Evolutionary conservation across 495 filamentous ascomycete genomes (phyloP).

Genomic region (Tuber umbilicatum): DNA sequence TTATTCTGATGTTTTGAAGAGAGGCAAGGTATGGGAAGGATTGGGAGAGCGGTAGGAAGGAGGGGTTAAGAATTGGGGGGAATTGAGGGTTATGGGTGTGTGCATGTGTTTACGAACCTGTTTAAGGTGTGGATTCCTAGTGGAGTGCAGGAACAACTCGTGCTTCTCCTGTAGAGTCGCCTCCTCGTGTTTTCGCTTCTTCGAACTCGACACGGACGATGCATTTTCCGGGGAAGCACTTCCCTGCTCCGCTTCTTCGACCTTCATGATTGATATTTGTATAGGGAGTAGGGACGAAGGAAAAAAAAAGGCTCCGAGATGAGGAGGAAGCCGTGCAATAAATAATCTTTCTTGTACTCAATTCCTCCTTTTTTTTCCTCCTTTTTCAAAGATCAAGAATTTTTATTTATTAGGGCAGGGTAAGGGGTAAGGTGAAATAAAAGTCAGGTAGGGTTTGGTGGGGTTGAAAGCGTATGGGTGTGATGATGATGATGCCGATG

Average conservation of each 20-base stretch:
- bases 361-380: background rate
- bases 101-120: constrained; percentile 29
- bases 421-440: constrained; percentile 37
- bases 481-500: constrained; percentile 6
- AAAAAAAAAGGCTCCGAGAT: background rate
- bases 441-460: background rate
- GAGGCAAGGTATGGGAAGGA: background rate
- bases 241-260: constrained; percentile 7
- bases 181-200: constrained; percentile 41
- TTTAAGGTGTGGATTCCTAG: constrained; percentile 38
- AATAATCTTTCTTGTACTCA: background rate
- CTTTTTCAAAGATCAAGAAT: background rate
- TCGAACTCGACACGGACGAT: constrained; percentile 20
- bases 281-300: background rate
- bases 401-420: constrained; percentile 24
- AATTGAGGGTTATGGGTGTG: background rate
- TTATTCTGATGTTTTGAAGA: background rate
- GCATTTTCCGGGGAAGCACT: constrained; percentile 28
- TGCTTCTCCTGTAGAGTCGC: constrained; percentile 38
- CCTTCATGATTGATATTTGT: background rate
- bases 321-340: background rate
- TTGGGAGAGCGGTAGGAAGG: background rate
- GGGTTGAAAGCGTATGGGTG: background rate
- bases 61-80: background rate
- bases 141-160: constrained; percentile 31